These are phyloP conservation scores for Aspergillus steynii DNA, from an alignment of 495 filamentous ascomycete genomes.

Conservation along the genomic window DNA sequence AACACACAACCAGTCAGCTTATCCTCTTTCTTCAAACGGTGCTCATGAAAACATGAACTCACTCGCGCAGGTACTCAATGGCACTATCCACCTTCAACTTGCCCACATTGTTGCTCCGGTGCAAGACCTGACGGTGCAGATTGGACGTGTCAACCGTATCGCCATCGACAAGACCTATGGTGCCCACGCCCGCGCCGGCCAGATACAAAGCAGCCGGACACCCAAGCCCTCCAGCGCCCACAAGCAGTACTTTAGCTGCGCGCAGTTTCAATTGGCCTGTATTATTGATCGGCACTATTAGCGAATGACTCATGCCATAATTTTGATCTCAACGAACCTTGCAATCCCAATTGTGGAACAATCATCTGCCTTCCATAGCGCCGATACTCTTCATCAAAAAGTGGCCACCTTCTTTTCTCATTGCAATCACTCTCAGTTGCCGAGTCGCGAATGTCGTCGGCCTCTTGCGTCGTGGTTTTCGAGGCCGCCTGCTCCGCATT, in stretches of 20 bases:
- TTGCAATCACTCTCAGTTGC: background rate
- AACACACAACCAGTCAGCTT: conserved; percentile 8
- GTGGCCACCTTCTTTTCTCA: conserved; percentile 54
- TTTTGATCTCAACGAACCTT: conserved; percentile 49
- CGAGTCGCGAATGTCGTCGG: background rate
- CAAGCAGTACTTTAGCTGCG: conserved; percentile 68
- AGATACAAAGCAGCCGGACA: conserved; percentile 91
- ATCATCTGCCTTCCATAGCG: conserved; percentile 94
- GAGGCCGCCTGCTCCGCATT: conserved; percentile 33
- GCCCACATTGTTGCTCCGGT: conserved; percentile 70
- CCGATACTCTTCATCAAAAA: conserved; percentile 68
- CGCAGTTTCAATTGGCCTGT: conserved; percentile 79
- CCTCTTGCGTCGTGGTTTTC: conserved; percentile 12
- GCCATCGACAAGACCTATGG: conserved; percentile 80
- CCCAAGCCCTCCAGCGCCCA: conserved; percentile 91
- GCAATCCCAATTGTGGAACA: conserved; percentile 77
- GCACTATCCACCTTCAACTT: conserved; percentile 80
- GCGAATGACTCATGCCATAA: background rate
- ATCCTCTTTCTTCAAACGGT: background rate
- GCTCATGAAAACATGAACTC: conserved; percentile 22
- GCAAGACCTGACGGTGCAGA: conserved; percentile 88
- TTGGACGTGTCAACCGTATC: conserved; percentile 89
- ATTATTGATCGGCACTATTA: conserved; percentile 13
- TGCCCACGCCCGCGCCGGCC: conserved; percentile 82
- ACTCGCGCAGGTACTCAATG: conserved; percentile 64